These are phyloP conservation scores for Nevesoporus exiguus DNA, from an alignment of 768 basidiomycete species.

Conservation along the genomic window DNA sequence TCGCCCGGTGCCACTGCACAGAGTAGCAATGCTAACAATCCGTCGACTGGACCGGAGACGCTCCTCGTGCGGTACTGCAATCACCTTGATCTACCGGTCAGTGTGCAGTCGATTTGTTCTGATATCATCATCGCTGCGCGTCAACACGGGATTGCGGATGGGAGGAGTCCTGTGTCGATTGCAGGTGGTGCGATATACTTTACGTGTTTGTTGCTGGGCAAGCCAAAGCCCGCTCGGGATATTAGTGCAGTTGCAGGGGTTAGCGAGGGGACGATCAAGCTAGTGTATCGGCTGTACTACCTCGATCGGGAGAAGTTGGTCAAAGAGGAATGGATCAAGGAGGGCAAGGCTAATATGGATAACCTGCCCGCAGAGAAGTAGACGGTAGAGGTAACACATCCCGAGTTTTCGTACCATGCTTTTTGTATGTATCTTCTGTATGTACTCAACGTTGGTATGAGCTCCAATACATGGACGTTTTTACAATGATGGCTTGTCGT, in stretches of 20 bases:
- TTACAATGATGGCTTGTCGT: too few species aligned
- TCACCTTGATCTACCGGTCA: constrained; percentile 80
- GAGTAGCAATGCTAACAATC: constrained; percentile 34
- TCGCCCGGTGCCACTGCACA: constrained; percentile 73
- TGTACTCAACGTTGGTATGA: constrained; percentile 18
- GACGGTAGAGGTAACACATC: background rate
- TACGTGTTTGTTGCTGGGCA: constrained; percentile 77
- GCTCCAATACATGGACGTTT: constrained; percentile 7
- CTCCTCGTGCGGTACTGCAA: constrained; percentile 93
- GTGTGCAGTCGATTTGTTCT: constrained; percentile 77
- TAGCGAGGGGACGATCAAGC: constrained; percentile 91
- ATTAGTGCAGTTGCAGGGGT: constrained; percentile 91
- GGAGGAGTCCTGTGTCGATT: constrained; percentile 94
- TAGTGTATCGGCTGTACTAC: constrained; percentile 82
- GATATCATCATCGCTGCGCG: constrained; percentile 81
- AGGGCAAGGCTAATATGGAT: constrained; percentile 58
- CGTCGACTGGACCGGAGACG: constrained; percentile 74
- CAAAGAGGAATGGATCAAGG: constrained; percentile 82
- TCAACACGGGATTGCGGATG: constrained; percentile 85
- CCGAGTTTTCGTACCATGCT: constrained; percentile 11
- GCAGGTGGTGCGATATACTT: constrained; percentile 97
- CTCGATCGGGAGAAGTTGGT: constrained; percentile 72
- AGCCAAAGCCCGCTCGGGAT: constrained; percentile 72
- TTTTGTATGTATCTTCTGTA: constrained; percentile 15
- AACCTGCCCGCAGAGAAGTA: constrained; percentile 27